These are phyloP conservation scores for Naganishia sp. DNA, from an alignment of 1,284 basidiomycete species.

Conservation along the genomic window DNA sequence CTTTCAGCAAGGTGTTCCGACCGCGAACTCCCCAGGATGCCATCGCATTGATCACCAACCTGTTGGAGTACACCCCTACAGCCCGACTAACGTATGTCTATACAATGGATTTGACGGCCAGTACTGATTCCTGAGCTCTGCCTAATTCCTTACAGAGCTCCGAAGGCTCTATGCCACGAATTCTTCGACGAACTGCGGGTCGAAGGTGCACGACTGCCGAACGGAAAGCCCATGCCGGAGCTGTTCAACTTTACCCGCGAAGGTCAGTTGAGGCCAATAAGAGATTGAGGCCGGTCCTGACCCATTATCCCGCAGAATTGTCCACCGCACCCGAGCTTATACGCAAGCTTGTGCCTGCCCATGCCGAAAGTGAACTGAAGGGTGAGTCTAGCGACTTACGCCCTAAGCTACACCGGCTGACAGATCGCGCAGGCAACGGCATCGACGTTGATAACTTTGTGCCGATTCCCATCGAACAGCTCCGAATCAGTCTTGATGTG, in stretches of 20 bases:
- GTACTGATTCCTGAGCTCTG: not conserved
- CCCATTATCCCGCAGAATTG: conserved; percentile 64
- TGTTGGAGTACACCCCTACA: conserved; percentile 96
- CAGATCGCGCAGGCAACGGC: conserved; percentile 61
- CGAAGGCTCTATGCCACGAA: conserved; percentile 91
- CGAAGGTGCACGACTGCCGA: conserved; percentile 90
- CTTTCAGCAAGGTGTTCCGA: conserved; percentile 96
- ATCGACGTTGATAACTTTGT: conserved; percentile 89
- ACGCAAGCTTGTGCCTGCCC: conserved; percentile 82
- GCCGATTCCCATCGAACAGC: conserved; percentile 88
- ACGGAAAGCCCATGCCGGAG: conserved; percentile 90
- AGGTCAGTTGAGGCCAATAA: conserved; percentile 61
- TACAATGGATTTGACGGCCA: not conserved
- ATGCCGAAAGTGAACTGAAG: conserved; percentile 82
- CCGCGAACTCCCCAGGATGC: conserved; percentile 94
- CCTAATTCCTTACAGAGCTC: conserved; percentile 56
- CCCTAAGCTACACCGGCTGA: not conserved
- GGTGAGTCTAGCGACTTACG: conserved; percentile 1
- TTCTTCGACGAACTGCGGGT: conserved; percentile 96
- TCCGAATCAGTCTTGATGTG: conserved; percentile 79
- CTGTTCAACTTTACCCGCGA: conserved; percentile 97
- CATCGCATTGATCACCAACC: conserved; percentile 90
- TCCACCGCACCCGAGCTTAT: conserved; percentile 94
- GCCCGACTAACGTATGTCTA: conserved; percentile 67
- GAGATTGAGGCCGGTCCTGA: not conserved